Evolutionary conservation across 306 rosid genomes (phyloP).

Genomic region (Oemleria cerasiformis): DNA sequence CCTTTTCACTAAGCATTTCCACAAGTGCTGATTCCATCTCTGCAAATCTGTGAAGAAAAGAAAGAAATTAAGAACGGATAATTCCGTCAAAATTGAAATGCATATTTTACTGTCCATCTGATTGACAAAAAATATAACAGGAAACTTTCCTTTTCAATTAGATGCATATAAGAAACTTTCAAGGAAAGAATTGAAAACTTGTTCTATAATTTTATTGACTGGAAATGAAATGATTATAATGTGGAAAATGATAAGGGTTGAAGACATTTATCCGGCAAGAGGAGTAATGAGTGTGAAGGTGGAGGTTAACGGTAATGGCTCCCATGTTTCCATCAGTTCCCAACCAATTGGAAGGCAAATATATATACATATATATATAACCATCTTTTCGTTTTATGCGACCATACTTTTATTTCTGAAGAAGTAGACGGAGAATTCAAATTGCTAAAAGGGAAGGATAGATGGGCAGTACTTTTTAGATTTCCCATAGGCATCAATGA

Average conservation of each 20-base stretch:
- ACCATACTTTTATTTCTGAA: constrained; percentile 18
- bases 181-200: not conserved
- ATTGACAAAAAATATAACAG: constrained; percentile 27
- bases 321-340: not conserved
- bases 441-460: constrained; percentile 22
- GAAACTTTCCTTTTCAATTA: not conserved
- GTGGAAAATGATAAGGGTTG: not conserved
- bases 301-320: not conserved
- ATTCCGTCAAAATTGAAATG: constrained; percentile 17
- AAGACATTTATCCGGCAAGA: not conserved
- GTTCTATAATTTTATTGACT: constrained; percentile 2
- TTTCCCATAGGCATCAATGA: constrained; percentile 88
- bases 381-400: no score
- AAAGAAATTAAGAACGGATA: constrained; percentile 16
- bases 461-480: constrained; percentile 59
- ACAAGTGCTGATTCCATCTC: constrained; percentile 83
- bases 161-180: not conserved
- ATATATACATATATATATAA: no score
- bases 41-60: constrained; percentile 53
- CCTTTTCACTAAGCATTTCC: constrained; percentile 63
- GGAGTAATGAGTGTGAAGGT: not conserved
- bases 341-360: not conserved
- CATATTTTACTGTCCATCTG: constrained; percentile 26
- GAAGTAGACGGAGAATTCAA: constrained; percentile 34
- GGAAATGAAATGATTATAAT: not conserved